Base-by-base conservation (phyloP, 192 early-diverging fungal genomes). In the Pilaira anomala region DNA sequence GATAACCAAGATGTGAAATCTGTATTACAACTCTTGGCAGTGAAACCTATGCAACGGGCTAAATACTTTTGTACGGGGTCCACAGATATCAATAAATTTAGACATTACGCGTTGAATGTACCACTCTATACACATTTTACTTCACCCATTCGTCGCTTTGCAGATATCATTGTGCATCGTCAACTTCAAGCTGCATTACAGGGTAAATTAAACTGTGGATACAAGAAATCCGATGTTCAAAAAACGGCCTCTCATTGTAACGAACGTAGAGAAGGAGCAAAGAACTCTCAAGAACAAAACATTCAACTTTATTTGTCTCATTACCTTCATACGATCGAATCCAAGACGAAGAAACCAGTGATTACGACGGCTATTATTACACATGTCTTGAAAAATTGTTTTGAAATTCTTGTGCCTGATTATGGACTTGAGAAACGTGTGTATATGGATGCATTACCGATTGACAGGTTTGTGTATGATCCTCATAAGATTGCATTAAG, bases 111-210 rank as follows among this genome's bases (percentile, higher is more conserved):
- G 40, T 77, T 99, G 63, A 95, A 96, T 46, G 83, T 87, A 3
- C 83, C 80, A 7, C 91, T 99, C 42, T 99, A 97, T 82, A 99
- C 97, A 7, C 97, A 99, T 70, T 99, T 99, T 68, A 99, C 96
- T 3, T 94, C 92, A 5, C 97, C 97, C 7, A 98, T 99, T 75
- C 93, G 96, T 55, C 91, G 97, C 5, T 99, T 97, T 71, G 89
- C 97, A 28, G 97, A 99, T 78, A 84, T 99, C 50, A 84, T 96
- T 76, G 97, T 99, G 11, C 96, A 99, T 69, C 85, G 97, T 6
- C 79, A 93, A 65, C 71, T 99, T 18, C 85, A 92, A 33, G 88
- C 91, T 0, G 76, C 80, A 13, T 66, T 84, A 18, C n/a, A 44
- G 9, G 71, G 57, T 40, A 69, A 74, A 55, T 78, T 78, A 24